phyloP scores from a whole-genome alignment of 2,329 filamentous ascomycete species.

The Neocatenulostroma microsporum region DNA sequence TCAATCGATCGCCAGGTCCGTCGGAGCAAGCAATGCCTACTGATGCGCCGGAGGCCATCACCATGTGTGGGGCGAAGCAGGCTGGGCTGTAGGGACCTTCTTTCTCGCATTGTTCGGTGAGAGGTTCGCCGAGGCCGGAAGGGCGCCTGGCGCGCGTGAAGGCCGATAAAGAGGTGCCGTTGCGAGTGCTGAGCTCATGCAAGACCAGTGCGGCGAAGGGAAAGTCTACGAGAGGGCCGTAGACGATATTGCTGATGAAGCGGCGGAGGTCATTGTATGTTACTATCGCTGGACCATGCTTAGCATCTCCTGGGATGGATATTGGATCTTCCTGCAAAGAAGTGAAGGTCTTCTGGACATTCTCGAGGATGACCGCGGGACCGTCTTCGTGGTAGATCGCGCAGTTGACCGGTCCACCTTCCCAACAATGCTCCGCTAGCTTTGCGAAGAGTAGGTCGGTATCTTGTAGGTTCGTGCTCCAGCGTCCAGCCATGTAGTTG shows the following conservation, averaged over 20 bases:
- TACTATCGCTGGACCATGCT: conserved; percentile 22
- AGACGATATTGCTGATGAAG: conserved; percentile 27
- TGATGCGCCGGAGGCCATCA: too few relatives aligned
- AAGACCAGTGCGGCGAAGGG: conserved; percentile 25
- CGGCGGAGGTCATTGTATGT: conserved; percentile 32
- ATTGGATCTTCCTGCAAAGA: conserved; percentile 38
- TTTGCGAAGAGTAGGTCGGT: conserved; percentile 47
- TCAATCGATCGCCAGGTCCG: conserved; percentile 24
- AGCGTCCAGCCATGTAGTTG: conserved; percentile 44
- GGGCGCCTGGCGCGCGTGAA: conserved; percentile 37
- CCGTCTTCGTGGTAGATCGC: conserved; percentile 33
- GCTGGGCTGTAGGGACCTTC: conserved; percentile 23
- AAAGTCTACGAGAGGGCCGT: conserved; percentile 28
- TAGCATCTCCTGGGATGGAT: conserved; percentile 34
- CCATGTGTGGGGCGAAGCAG: conserved; percentile 12
- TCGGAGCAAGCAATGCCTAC: conserved; percentile 33
- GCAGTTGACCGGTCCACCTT: conserved; percentile 41
- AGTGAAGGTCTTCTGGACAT: conserved; percentile 32
- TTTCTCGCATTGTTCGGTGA: conserved; percentile 17
- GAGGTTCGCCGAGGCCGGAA: conserved; percentile 13
- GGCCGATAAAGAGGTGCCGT: conserved; percentile 24
- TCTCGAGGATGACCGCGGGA: conserved; percentile 29
- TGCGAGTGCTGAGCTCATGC: conserved; percentile 22
- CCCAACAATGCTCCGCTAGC: conserved; percentile 49
- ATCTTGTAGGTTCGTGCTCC: conserved; percentile 45